phyloP scores from a whole-genome alignment of 345 rosid genomes.

The Euphorbia peplus region DNA sequence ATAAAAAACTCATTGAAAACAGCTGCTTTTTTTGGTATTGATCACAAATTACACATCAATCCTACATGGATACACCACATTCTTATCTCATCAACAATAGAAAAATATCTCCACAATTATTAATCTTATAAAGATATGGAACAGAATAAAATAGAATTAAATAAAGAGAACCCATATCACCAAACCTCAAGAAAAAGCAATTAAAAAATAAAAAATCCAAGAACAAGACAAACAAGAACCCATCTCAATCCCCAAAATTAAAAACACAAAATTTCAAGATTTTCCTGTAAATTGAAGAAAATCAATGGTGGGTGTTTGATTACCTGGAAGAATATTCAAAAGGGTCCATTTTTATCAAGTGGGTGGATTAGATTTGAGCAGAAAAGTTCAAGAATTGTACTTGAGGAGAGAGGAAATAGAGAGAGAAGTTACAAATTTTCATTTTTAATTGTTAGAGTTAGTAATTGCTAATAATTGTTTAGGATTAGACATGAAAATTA shows the following conservation, averaged over 20 bases:
- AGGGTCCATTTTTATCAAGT: background rate
- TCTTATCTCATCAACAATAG: constrained; percentile 26
- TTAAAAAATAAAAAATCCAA: constrained; percentile 9
- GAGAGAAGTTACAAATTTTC: background rate
- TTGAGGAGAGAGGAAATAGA: background rate
- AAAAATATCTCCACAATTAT: constrained; percentile 6
- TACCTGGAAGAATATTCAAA: constrained; percentile 8
- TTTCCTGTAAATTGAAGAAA: background rate
- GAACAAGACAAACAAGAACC: constrained; percentile 14
- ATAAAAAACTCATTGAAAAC: constrained; percentile 40
- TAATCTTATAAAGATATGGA: constrained; percentile 6
- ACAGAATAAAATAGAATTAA: background rate
- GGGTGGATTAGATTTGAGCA: too few species aligned
- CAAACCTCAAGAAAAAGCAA: background rate
- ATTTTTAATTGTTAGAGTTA: too few species aligned
- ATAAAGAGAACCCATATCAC: background rate
- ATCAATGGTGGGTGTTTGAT: background rate
- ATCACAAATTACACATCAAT: constrained; percentile 42
- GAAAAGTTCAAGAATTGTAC: too few species aligned
- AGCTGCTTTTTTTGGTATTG: constrained; percentile 22
- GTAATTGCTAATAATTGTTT: too few species aligned
- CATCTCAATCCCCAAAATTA: background rate
- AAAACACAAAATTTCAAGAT: constrained; percentile 2
- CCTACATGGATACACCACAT: constrained; percentile 41
- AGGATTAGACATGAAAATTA: too few species aligned